Base-by-base conservation (phyloP, 495 filamentous ascomycete species). In the Aspergillus saccharolyticus region DNA sequence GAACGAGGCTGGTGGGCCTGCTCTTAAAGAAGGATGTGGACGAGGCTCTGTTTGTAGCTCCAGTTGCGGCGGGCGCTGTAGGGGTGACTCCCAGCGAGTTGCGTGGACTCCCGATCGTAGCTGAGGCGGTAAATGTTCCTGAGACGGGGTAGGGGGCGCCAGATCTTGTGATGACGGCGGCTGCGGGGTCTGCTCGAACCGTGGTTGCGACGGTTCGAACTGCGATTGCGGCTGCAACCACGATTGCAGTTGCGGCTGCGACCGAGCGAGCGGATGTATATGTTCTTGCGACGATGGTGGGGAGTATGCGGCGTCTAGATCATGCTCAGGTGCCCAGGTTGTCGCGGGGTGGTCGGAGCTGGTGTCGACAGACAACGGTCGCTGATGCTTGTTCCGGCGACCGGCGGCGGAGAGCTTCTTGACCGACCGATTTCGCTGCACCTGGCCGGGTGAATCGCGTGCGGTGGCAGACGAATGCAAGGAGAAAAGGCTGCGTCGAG, bases 401-500 rank as follows among this genome's bases (percentile, higher is more conserved):
- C 52, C 30, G 43, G 18, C n/a, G 59, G 58, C 9, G 58, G 55
- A 28, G 20, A 18, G 18, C 30, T 52, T 39, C 60, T 56, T 61
- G 18, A 66, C 49, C 25, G 63, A 63, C 18, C 55, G 60, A 46
- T 54, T 61, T 53, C 63, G 63, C 44, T 61, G 60, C 46, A 62
- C 21, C 20, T 58, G 24, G 18, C 57, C 46, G 16, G 54, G 39
- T 25, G 59, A 56, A 42, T 66, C 60, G 21, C 57, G 47, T 19
- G 59, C 30, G 17, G 55, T 49, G n/a, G 57, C 49, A 2, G 63
- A 60, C 5, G 66, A 57, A 21, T 63, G 58, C 39, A 62, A 54
- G 42, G 66, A 61, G 33, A 66, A 66, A 33, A 66, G 55, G 47
- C 56, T 66, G 48, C 63, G 55, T n/a, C 56, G 56, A 15, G 60